phyloP scores from a whole-genome alignment of 129 eudicot genomes.

The Helianthus tuberosus region DNA sequence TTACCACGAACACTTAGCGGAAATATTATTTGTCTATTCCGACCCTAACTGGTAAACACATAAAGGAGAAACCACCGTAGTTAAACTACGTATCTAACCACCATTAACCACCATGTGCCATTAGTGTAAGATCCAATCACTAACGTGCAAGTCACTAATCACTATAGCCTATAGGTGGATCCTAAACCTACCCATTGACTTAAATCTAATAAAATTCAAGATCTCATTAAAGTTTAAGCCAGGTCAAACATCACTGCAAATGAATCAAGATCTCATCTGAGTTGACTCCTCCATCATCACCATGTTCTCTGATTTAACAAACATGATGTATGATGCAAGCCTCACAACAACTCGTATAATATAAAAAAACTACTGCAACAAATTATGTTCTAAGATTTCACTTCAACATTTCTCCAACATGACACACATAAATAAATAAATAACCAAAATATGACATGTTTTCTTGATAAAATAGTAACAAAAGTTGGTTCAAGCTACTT shows the following conservation, averaged over 20 bases:
- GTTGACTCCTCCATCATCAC: slow-evolving; percentile 28
- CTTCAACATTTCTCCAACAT: not conserved
- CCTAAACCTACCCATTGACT: slow-evolving; percentile 13
- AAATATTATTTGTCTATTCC: too few relatives aligned
- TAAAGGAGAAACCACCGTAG: too few relatives aligned
- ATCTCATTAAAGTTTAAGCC: slow-evolving; percentile 18
- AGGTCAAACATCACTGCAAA: slow-evolving; percentile 28
- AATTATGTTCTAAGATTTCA: slow-evolving; percentile 1
- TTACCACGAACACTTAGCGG: too few relatives aligned
- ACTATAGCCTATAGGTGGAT: not conserved
- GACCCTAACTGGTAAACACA: too few relatives aligned
- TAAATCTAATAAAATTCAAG: slow-evolving; percentile 20
- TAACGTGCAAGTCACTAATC: slow-evolving; percentile 5
- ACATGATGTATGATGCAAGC: slow-evolving; percentile 24
- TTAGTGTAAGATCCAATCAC: slow-evolving; percentile 13
- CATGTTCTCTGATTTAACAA: slow-evolving; percentile 31
- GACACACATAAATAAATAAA: not conserved
- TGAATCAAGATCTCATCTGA: slow-evolving; percentile 28
- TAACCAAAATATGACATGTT: not conserved
- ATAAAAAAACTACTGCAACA: not conserved
- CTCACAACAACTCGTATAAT: slow-evolving; percentile 10
- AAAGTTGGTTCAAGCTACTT: slow-evolving; percentile 34
- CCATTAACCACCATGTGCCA: slow-evolving; percentile 16
- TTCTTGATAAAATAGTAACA: slow-evolving; percentile 21
- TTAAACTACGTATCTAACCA: too few relatives aligned